phyloP scores from a whole-genome alignment of 2,329 filamentous ascomycete species.

The Colletotrichum endophyticum region DNA sequence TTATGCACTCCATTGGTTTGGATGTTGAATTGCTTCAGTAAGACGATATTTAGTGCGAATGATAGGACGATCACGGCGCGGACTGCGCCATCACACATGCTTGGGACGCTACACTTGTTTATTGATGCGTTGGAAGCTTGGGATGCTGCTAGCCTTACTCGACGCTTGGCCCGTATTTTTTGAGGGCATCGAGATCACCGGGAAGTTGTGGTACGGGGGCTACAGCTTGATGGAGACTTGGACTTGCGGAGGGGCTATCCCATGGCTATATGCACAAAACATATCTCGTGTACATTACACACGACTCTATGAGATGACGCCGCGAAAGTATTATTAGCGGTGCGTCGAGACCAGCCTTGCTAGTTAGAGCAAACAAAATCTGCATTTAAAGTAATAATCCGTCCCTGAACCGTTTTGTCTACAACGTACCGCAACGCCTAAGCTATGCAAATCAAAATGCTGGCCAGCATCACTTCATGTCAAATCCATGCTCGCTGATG shows the following conservation, averaged over 20 bases:
- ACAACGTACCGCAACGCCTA: slow-evolving; percentile 10
- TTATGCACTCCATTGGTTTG: slow-evolving; percentile 98
- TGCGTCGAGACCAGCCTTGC: slow-evolving; percentile 10
- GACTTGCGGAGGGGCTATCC: background rate
- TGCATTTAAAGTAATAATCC: slow-evolving; percentile 15
- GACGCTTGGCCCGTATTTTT: slow-evolving; percentile 13
- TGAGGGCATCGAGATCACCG: slow-evolving; percentile 5
- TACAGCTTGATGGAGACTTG: slow-evolving; percentile 3
- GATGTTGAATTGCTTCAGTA: slow-evolving; percentile 78
- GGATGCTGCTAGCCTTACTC: background rate
- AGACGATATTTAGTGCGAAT: background rate
- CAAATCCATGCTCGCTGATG: slow-evolving; percentile 20
- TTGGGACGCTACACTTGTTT: background rate
- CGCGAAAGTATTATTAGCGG: slow-evolving; percentile 5
- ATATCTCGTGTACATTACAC: slow-evolving; percentile 19
- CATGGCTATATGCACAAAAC: slow-evolving; percentile 16
- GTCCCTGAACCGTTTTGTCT: background rate
- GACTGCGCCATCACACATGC: background rate
- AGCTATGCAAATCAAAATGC: slow-evolving; percentile 17
- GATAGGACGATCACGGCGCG: background rate
- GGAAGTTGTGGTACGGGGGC: slow-evolving; percentile 11
- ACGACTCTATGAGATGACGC: background rate
- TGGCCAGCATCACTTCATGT: background rate
- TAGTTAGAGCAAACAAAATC: slow-evolving; percentile 11
- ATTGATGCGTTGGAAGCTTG: slow-evolving; percentile 2